These are phyloP conservation scores for Penicillium cinerascens DNA, from an alignment of 495 filamentous ascomycete species.

Conservation along the genomic window DNA sequence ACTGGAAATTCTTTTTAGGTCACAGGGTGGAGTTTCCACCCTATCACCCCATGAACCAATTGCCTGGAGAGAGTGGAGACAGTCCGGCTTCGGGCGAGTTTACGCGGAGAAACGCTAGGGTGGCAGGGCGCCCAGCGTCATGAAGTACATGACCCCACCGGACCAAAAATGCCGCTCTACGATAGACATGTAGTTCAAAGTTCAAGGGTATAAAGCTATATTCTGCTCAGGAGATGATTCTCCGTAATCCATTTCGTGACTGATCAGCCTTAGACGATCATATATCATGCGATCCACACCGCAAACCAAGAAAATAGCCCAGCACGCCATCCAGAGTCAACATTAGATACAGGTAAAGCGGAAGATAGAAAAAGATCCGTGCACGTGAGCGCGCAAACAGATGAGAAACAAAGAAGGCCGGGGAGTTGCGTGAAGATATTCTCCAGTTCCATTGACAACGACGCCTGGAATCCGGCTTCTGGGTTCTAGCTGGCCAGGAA, in stretches of 20 bases:
- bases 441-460: neutral
- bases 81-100: neutral
- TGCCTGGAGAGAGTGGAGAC: no score
- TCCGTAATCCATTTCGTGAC: neutral
- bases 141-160: no score
- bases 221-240: neutral
- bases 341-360: slow-evolving; percentile 30
- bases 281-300: slow-evolving; percentile 14
- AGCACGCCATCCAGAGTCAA: slow-evolving; percentile 15
- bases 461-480: no score
- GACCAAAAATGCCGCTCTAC: no score
- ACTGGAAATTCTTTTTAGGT: no score
- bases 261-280: slow-evolving; percentile 5
- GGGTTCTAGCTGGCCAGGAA: no score
- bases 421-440: neutral
- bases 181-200: no score
- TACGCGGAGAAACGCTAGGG: slow-evolving; percentile 1
- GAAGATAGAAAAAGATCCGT: slow-evolving; percentile 7
- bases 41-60: neutral
- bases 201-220: neutral
- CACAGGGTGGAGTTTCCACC: neutral
- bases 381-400: slow-evolving; percentile 1
- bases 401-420: slow-evolving; percentile 3
- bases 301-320: slow-evolving; percentile 9
- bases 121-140: no score